Percentiles rank a stretch among this genome's conserved stretches.
These are phyloP conservation scores for Suillus weaverae DNA, from an alignment of 768 basidiomycete genomes.

Conservation along the genomic window DNA sequence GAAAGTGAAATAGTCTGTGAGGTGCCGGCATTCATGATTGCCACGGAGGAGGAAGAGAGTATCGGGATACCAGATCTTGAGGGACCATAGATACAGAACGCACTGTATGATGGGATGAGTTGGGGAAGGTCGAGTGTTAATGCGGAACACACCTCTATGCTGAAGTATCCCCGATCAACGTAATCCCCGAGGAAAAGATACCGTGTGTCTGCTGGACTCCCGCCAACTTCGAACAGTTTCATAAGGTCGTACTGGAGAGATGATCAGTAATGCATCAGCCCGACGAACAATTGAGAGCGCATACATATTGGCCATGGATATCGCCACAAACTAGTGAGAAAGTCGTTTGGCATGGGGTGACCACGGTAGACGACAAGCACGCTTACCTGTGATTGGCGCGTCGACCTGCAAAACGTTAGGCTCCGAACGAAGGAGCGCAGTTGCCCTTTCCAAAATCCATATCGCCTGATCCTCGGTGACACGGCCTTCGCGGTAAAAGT, in stretches of 20 bases:
- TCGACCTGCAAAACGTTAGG: conserved; percentile 92
- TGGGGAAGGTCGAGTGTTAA: background rate
- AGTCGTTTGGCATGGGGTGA: conserved; percentile 4
- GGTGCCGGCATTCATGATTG: conserved; percentile 97
- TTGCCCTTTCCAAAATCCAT: conserved; percentile 88
- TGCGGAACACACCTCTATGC: conserved; percentile 67
- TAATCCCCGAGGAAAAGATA: conserved; percentile 94
- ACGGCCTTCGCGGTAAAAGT: conserved; percentile 96
- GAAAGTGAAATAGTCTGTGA: conserved; percentile 99
- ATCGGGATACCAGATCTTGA: conserved; percentile 99
- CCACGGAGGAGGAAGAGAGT: conserved; percentile 95
- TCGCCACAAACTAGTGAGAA: conserved; percentile 81
- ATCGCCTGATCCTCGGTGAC: conserved; percentile 93
- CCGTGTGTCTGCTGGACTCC: conserved; percentile 90
- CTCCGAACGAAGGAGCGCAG: conserved; percentile 79
- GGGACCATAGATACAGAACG: conserved; percentile 94
- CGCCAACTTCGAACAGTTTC: conserved; percentile 94
- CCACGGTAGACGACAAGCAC: background rate
- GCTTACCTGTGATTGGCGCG: conserved; percentile 91
- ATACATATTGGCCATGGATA: conserved; percentile 98
- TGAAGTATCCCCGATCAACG: conserved; percentile 92
- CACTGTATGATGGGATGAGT: conserved; percentile 53
- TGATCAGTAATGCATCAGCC: conserved; percentile 7
- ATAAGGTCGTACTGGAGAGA: conserved; percentile 81
- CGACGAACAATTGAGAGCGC: conserved; percentile 27